These are phyloP conservation scores for Toxicodendron radicans DNA, from an alignment of 345 rosid genomes.

Conservation along the genomic window DNA sequence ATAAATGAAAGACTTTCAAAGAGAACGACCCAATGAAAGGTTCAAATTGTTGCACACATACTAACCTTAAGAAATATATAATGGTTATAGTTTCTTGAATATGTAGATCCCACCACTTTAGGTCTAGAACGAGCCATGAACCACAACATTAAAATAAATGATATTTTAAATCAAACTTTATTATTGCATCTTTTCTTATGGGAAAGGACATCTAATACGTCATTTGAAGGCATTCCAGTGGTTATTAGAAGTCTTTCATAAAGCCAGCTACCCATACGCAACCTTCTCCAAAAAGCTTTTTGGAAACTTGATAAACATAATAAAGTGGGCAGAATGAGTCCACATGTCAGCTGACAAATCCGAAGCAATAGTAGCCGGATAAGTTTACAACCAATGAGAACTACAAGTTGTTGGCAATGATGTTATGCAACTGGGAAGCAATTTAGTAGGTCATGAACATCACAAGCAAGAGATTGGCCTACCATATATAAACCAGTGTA, in stretches of 20 bases:
- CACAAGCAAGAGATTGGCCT: conserved; percentile 19
- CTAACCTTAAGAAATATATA: not conserved
- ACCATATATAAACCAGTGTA: conserved; percentile 8
- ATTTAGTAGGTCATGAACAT: conserved; percentile 6
- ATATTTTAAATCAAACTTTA: not conserved
- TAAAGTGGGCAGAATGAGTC: conserved; percentile 14
- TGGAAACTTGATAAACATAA: not conserved
- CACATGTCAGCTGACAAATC: conserved; percentile 15
- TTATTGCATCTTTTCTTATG: not conserved
- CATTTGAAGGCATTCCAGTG: conserved; percentile 10
- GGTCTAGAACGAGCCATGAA: not conserved
- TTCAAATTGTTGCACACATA: not conserved
- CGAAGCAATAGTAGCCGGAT: conserved; percentile 13
- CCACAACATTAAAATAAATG: not conserved
- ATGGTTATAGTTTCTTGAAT: not conserved
- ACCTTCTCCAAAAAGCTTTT: conserved; percentile 9
- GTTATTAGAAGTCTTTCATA: conserved; percentile 8
- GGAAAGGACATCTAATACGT: conserved; percentile 4
- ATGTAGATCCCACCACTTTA: not conserved
- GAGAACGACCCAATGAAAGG: not conserved
- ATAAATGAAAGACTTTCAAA: not conserved
- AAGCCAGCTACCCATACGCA: conserved; percentile 14
- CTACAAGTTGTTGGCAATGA: conserved; percentile 12
- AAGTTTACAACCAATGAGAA: conserved; percentile 27
- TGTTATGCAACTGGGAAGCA: conserved; percentile 27